Evolutionary conservation across 768 basidiomycete species (phyloP).

Genomic region (Pleurotus djamor): DNA sequence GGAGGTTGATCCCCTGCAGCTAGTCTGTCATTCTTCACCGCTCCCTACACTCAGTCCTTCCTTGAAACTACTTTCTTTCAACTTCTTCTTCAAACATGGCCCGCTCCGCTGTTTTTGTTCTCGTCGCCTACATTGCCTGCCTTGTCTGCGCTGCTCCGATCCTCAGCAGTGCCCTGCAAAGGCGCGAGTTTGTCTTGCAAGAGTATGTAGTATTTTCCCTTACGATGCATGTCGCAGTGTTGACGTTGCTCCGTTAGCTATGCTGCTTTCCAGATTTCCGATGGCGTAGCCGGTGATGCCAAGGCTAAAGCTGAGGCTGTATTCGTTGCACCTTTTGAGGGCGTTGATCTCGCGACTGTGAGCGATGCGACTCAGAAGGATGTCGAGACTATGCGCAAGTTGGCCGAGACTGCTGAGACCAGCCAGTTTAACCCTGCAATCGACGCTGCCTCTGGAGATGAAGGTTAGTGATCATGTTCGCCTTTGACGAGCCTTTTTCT

Average conservation of each 20-base stretch:
- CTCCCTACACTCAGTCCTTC: background rate
- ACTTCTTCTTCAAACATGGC: constrained; percentile 10
- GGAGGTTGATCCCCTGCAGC: constrained; percentile 12
- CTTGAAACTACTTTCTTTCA: constrained; percentile 3
- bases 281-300: constrained; percentile 32
- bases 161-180: constrained; percentile 9
- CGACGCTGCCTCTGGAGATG: constrained; percentile 27
- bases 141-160: constrained; percentile 16
- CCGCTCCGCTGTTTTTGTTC: constrained; percentile 17
- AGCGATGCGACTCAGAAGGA: constrained; percentile 17
- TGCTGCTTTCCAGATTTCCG: constrained; percentile 36
- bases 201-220: constrained; percentile 11
- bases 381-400: constrained; percentile 26
- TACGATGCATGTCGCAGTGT: background rate
- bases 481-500: background rate
- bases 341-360: constrained; percentile 30
- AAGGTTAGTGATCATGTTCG: constrained; percentile 8
- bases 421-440: constrained; percentile 33
- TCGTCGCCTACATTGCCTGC: constrained; percentile 14
- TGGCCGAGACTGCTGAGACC: constrained; percentile 35
- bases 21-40: constrained; percentile 8
- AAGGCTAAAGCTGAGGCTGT: constrained; percentile 32
- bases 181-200: constrained; percentile 15
- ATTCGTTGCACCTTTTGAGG: constrained; percentile 31
- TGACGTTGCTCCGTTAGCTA: constrained; percentile 22